phyloP scores from a whole-genome alignment of 345 rosid genomes.

The Durio zibethinus region DNA sequence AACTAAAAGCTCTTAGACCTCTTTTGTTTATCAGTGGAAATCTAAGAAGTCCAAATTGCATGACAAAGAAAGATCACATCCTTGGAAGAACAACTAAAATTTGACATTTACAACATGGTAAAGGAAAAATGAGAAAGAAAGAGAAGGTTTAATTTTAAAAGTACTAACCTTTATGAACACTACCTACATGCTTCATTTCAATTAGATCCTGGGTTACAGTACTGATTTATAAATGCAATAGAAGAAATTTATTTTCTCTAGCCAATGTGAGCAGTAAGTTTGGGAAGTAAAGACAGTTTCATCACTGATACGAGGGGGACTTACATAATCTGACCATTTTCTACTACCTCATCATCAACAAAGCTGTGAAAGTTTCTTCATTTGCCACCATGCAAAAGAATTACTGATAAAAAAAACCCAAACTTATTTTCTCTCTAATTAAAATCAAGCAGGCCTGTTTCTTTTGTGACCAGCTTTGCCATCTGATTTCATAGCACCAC shows the following conservation, averaged over 20 bases:
- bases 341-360: constrained; percentile 25
- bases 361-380: constrained; percentile 21
- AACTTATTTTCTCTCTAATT: neutral
- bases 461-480: constrained; percentile 50
- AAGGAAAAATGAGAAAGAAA: neutral
- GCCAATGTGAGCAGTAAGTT: constrained; percentile 21
- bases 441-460: constrained; percentile 43
- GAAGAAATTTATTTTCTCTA: constrained; percentile 31
- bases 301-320: constrained; percentile 21
- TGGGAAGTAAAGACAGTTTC: constrained; percentile 23
- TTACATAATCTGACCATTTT: constrained; percentile 32
- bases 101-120: neutral
- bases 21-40: neutral
- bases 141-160: neutral
- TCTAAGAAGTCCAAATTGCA: constrained; percentile 14
- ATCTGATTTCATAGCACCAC: constrained; percentile 44
- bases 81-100: neutral
- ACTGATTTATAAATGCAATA: constrained; percentile 28
- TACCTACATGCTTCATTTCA: constrained; percentile 29
- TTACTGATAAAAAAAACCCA: neutral
- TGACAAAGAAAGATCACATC: neutral
- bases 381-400: constrained; percentile 28
- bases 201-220: constrained; percentile 38
- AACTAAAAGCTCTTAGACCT: constrained; percentile 18
- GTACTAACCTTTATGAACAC: neutral